Evolutionary conservation across 257 asterid species (phyloP).

Genomic region (Orobanche coerulescens): DNA sequence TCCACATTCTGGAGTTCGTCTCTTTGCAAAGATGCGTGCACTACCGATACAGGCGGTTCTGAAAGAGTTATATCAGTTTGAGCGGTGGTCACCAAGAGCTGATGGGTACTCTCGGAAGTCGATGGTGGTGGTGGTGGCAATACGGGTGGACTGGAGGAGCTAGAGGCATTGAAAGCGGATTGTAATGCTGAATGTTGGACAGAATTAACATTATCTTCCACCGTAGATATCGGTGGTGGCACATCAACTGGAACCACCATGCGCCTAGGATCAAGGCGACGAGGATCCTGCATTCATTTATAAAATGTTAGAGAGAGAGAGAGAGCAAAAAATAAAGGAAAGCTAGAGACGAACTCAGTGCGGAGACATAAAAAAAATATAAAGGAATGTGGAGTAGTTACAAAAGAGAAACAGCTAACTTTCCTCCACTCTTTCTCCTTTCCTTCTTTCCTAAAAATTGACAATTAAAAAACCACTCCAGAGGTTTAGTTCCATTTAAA

Average conservation of each 20-base stretch:
- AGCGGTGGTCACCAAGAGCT: constrained; percentile 34
- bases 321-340: constrained; percentile 5
- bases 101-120: constrained; percentile 34
- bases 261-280: constrained; percentile 95
- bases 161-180: constrained; percentile 42
- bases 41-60: constrained; percentile 33
- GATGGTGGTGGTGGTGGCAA: constrained; percentile 30
- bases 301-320: constrained; percentile 11
- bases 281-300: constrained; percentile 75
- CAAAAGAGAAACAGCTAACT: no score
- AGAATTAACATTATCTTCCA: constrained; percentile 48
- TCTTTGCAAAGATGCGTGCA: constrained; percentile 26
- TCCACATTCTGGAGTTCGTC: constrained; percentile 40
- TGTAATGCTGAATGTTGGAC: constrained; percentile 33
- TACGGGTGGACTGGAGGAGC: constrained; percentile 27
- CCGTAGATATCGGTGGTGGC: constrained; percentile 37
- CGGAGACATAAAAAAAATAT: constrained; percentile 12
- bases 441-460: no score
- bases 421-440: no score
- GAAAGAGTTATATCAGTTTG: constrained; percentile 32
- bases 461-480: not conserved
- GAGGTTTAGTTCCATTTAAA: not conserved
- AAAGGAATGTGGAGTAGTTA: not conserved
- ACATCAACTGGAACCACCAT: constrained; percentile 42
- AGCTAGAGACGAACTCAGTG: constrained; percentile 9